Percentiles rank a stretch among this genome's conserved stretches.
Evolutionary conservation across 495 filamentous ascomycete species (phyloP).

Genomic region (Chlorociboria aeruginascens): DNA sequence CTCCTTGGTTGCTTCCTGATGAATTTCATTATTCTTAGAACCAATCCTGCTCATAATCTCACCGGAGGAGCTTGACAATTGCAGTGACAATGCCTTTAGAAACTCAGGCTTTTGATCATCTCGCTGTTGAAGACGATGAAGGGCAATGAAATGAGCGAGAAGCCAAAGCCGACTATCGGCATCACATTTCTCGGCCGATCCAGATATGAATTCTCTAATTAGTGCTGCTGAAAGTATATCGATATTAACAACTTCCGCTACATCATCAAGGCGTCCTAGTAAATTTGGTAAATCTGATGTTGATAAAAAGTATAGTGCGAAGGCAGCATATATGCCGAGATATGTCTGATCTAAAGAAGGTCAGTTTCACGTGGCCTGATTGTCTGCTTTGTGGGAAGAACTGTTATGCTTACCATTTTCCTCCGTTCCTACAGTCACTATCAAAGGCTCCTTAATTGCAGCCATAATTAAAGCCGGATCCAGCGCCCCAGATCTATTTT

Average conservation of each 20-base stretch:
- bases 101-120: constrained; percentile 42
- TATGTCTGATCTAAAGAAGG: not conserved
- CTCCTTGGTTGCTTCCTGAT: constrained; percentile 8
- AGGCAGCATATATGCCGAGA: constrained; percentile 10
- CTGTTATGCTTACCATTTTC: constrained; percentile 17
- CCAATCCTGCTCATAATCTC: constrained; percentile 46
- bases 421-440: not conserved
- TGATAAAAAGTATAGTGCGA: constrained; percentile 17
- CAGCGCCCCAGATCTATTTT: not conserved
- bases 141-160: constrained; percentile 66
- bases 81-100: constrained; percentile 48
- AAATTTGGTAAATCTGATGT: constrained; percentile 11
- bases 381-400: constrained; percentile 6
- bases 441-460: constrained; percentile 2
- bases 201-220: constrained; percentile 8
- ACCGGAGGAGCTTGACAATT: constrained; percentile 49
- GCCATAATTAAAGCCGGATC: constrained; percentile 9
- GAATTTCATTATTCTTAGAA: constrained; percentile 18
- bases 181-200: constrained; percentile 1
- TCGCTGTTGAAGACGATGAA: constrained; percentile 41
- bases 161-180: constrained; percentile 52
- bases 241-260: constrained; percentile 12
- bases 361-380: constrained; percentile 3
- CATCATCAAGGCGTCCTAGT: constrained; percentile 7
- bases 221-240: constrained; percentile 13